These are phyloP conservation scores for Lentinula detonsa DNA, from an alignment of 768 basidiomycete species.

Conservation along the genomic window DNA sequence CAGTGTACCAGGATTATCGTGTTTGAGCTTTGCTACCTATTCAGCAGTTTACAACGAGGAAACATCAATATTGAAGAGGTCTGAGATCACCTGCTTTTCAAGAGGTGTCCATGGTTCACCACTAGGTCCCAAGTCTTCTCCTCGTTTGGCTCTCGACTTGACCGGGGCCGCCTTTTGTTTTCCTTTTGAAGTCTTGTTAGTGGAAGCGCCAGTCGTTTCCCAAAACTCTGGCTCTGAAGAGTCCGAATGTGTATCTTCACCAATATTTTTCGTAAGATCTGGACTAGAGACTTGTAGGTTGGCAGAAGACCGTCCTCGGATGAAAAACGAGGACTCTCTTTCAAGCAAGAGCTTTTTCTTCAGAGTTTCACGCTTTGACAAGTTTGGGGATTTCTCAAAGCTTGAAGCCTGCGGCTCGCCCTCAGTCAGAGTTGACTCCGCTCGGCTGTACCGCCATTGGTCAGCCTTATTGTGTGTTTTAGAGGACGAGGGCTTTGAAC, in stretches of 20 bases:
- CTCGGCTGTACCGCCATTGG: constrained; percentile 40
- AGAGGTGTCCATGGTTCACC: constrained; percentile 72
- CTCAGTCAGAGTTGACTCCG: constrained; percentile 16
- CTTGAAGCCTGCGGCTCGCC: neutral
- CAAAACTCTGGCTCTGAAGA: constrained; percentile 38
- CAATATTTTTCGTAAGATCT: constrained; percentile 3
- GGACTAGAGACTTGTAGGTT: constrained; percentile 13
- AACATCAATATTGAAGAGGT: neutral
- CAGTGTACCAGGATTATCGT: constrained; percentile 56
- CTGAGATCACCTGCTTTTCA: constrained; percentile 55
- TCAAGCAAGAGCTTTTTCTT: constrained; percentile 45
- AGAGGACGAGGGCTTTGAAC: constrained; percentile 7
- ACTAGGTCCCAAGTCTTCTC: constrained; percentile 55
- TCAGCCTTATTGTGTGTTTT: constrained; percentile 19
- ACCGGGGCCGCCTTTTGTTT: constrained; percentile 11
- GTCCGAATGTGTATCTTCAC: constrained; percentile 20
- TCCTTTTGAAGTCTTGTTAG: constrained; percentile 18
- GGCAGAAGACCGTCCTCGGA: constrained; percentile 13
- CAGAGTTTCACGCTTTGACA: constrained; percentile 30
- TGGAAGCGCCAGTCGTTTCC: constrained; percentile 42
- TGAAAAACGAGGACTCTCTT: constrained; percentile 23
- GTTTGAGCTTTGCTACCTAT: constrained; percentile 55
- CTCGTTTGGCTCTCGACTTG: constrained; percentile 19
- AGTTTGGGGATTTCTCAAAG: neutral
- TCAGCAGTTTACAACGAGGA: neutral